phyloP scores from a whole-genome alignment of 371 early-diverging fungal genomes.

The Smittium culicis region DNA sequence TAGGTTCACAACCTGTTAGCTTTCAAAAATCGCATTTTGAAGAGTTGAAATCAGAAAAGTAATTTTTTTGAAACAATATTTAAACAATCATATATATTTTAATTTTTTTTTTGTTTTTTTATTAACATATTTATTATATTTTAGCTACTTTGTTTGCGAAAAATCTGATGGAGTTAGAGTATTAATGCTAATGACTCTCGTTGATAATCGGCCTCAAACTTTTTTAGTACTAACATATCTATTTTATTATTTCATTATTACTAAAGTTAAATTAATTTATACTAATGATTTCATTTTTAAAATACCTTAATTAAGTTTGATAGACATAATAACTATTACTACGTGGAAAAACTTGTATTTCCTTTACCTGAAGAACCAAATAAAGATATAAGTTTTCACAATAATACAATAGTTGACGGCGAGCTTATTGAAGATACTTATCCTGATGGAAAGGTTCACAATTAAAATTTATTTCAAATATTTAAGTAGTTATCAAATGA shows the following conservation, averaged over 20 bases:
- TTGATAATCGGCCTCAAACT: constrained; percentile 13
- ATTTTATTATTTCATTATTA: neutral
- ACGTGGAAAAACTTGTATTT: constrained; percentile 47
- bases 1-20: constrained; percentile 11
- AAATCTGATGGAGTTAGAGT: constrained; percentile 96
- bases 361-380: neutral
- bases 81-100: neutral
- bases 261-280: neutral
- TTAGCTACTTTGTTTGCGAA: constrained; percentile 84
- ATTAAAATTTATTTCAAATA: neutral
- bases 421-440: constrained; percentile 73
- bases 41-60: constrained; percentile 8
- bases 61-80: neutral
- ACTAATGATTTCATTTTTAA: neutral
- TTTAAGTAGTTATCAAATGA: neutral
- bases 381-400: constrained; percentile 36
- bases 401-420: constrained; percentile 77
- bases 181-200: constrained; percentile 46
- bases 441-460: constrained; percentile 35
- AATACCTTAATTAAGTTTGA: constrained; percentile 46
- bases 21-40: constrained; percentile 1
- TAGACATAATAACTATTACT: constrained; percentile 66
- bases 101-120: too few species aligned
- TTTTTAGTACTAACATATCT: constrained; percentile 3
- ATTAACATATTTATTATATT: too few species aligned